A percentile compares a stretch with the other conserved stretches of the same genome.
These are phyloP conservation scores for Pleurotus platypus DNA, from an alignment of 768 basidiomycete species.

Conservation along the genomic window DNA sequence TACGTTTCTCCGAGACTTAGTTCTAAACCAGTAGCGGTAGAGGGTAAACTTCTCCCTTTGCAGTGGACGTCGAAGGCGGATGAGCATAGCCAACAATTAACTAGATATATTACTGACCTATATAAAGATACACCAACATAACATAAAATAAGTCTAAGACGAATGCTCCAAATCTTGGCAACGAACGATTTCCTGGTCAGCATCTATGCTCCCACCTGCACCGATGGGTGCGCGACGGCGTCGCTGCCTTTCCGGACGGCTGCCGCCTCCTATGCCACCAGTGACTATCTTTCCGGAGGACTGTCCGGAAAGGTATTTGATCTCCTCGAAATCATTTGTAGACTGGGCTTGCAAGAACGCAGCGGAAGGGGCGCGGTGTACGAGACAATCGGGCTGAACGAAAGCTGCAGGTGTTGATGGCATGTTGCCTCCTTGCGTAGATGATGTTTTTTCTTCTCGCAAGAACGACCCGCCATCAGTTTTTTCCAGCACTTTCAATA, in stretches of 20 bases:
- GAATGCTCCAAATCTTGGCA: not conserved
- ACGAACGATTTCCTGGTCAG: not conserved
- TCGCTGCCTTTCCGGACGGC: conserved; percentile 14
- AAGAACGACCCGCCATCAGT: conserved; percentile 70
- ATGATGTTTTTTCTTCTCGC: conserved; percentile 36
- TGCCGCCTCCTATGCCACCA: conserved; percentile 25
- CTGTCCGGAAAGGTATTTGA: conserved; percentile 62
- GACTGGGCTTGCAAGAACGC: conserved; percentile 79
- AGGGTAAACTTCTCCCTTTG: no score
- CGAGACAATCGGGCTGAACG: conserved; percentile 55
- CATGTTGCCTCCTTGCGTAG: conserved; percentile 40
- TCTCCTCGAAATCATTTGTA: conserved; percentile 64
- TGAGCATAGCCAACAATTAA: not conserved
- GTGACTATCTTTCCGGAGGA: conserved; percentile 38
- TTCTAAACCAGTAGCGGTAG: no score
- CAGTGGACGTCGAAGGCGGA: not conserved
- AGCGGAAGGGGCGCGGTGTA: conserved; percentile 59
- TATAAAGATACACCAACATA: not conserved
- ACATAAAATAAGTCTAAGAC: not conserved
- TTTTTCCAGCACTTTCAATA: conserved; percentile 56
- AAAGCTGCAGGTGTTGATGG: conserved; percentile 12
- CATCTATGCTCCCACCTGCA: not conserved
- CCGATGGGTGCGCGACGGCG: not conserved
- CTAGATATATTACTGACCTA: not conserved
- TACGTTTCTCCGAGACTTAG: no score